Base-by-base conservation (phyloP, 2,329 filamentous ascomycete species). In the Hymenoscyphus scutula region DNA sequence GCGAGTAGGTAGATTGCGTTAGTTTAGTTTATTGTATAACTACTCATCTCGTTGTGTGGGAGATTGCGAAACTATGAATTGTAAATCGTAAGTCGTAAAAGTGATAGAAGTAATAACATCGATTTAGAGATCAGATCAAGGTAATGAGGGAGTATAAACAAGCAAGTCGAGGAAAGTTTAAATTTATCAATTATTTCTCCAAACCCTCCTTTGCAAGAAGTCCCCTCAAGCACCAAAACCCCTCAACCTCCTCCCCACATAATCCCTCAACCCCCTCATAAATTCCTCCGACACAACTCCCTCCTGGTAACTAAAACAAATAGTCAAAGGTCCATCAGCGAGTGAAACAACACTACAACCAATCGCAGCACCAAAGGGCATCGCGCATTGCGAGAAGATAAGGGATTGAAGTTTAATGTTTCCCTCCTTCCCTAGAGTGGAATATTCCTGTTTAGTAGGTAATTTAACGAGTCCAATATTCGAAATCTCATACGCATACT, bases 401-500 rank as follows among this genome's bases (percentile, higher is more conserved):
- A 70, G 29, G 27, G 62, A 67, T 55, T 69, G 61, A 4, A 70
- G 25, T 30, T 25, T 60, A 1, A 68, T 57, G 6, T 23, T n/a
- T 7, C 11, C 45, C 13, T 56, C 15, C 1, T 37, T 32, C 19
- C 5, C 15, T 17, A 6, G 38, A 6, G 17, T 19, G n/a, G n/a
- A n/a, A n/a, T n/a, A n/a, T n/a, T n/a, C n/a, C n/a, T n/a, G n/a
- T n/a, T n/a, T n/a, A 10, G 41, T 1, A 2, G 41, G 15, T 19
- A 67, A 19, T n/a, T 63, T 54, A 0, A 69, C 58, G 32, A 66
- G 53, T 7, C 70, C 70, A 1, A 71, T 53, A 61, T 71, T 71
- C 1, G 67, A 70, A 7, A 71, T n/a, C 41, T 71, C 70, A 29
- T 70, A 71, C 7, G 65, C 64, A 3, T 54, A 54, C 10, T 45